phyloP scores from a whole-genome alignment of 805 yeast species.

The Nematodospora valgi region DNA sequence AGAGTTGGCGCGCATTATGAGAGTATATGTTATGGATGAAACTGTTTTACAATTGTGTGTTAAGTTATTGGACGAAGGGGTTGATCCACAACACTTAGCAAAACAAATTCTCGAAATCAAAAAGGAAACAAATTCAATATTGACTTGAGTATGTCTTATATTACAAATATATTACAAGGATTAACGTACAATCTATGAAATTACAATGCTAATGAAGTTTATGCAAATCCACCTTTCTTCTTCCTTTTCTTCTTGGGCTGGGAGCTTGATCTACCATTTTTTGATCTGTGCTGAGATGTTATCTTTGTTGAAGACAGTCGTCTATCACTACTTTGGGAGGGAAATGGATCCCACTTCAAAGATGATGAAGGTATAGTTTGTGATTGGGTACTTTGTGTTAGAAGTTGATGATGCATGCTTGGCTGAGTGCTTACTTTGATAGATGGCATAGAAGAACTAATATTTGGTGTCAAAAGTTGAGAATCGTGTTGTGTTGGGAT shows the following conservation, averaged over 20 bases:
- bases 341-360: too few relatives aligned
- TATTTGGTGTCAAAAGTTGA: slow-evolving; percentile 1
- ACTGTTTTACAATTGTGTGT: slow-evolving; percentile 29
- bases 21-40: slow-evolving; percentile 23
- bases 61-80: slow-evolving; percentile 32
- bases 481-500: background rate
- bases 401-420: background rate
- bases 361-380: slow-evolving; percentile 1
- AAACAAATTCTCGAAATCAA: slow-evolving; percentile 21
- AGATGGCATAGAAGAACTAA: slow-evolving; percentile 15
- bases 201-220: slow-evolving; percentile 6
- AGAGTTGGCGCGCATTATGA: slow-evolving; percentile 24
- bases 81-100: slow-evolving; percentile 36
- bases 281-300: too few relatives aligned
- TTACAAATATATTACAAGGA: background rate
- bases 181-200: slow-evolving; percentile 1
- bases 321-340: too few relatives aligned
- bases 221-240: slow-evolving; percentile 51
- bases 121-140: slow-evolving; percentile 20
- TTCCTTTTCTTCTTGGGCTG: slow-evolving; percentile 20
- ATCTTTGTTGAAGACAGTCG: slow-evolving; percentile 2
- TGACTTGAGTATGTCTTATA: slow-evolving; percentile 6
- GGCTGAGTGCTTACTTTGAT: slow-evolving; percentile 9
- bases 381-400: slow-evolving; percentile 3
- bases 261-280: slow-evolving; percentile 1